Evolutionary conservation across 257 asterid species (phyloP).

Genomic region (Solanum dulcamara): DNA sequence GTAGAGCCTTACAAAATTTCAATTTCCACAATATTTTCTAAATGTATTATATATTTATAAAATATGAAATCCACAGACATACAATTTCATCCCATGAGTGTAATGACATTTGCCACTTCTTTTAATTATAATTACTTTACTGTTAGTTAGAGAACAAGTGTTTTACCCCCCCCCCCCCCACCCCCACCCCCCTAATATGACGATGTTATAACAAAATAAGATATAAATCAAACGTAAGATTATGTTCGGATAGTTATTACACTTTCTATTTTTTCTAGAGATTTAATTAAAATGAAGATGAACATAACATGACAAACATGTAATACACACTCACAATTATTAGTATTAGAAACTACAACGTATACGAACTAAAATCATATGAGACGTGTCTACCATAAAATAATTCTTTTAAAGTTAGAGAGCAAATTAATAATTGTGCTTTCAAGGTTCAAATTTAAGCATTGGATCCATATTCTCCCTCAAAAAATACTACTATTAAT

Average conservation of each 20-base stretch:
- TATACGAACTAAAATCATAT: not conserved
- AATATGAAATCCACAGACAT: not conserved
- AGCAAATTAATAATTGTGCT: not conserved
- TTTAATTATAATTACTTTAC: not conserved
- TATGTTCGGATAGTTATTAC: not conserved
- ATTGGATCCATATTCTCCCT: no score
- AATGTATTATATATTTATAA: not conserved
- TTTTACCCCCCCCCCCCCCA: no score
- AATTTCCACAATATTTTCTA: no score
- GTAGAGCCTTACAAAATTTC: no score
- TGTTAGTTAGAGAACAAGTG: not conserved
- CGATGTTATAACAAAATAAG: not conserved
- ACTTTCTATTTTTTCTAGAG: not conserved
- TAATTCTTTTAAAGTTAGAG: not conserved
- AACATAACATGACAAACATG: not conserved
- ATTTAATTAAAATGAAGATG: not conserved
- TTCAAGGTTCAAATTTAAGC: not conserved
- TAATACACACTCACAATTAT: not conserved
- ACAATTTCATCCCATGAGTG: not conserved
- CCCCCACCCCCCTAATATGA: no score
- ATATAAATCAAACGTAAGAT: not conserved
- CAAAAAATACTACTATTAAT: not conserved
- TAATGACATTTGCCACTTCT: not conserved
- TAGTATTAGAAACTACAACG: not conserved
- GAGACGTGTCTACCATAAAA: not conserved